Conservation (phyloP, 495 filamentous ascomycete genomes). For the Cenococcum geophilum region DNA sequence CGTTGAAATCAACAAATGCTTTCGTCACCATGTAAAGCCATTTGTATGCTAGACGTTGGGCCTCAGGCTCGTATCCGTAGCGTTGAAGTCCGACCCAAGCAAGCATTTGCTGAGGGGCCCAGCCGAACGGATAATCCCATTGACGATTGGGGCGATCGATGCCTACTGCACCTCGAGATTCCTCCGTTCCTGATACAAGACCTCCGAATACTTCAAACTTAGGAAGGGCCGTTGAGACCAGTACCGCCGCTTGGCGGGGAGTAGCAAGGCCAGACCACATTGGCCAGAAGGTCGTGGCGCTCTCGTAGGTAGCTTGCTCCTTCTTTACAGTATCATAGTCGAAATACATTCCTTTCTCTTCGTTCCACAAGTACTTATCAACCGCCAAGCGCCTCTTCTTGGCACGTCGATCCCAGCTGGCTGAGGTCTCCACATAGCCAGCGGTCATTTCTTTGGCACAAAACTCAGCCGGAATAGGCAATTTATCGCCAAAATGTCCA, state of each 20-base stretch:
- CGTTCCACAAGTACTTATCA: constrained; percentile 87
- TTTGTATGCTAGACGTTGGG: constrained; percentile 80
- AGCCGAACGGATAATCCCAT: constrained; percentile 97
- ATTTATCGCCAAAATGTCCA: constrained; percentile 68
- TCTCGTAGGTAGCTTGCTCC: constrained; percentile 72
- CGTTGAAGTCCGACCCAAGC: constrained; percentile 88
- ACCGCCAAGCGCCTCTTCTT: constrained; percentile 71
- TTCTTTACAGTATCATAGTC: constrained; percentile 86
- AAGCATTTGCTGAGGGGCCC: constrained; percentile 97
- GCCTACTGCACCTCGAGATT: constrained; percentile 72
- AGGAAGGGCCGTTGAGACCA: constrained; percentile 73
- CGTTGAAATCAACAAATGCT: constrained; percentile 95
- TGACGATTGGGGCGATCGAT: constrained; percentile 86
- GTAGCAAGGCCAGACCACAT: constrained; percentile 87
- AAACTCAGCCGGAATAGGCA: constrained; percentile 74
- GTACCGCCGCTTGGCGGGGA: constrained; percentile 66
- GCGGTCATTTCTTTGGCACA: constrained; percentile 52
- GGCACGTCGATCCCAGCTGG: constrained; percentile 80
- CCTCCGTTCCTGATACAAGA: constrained; percentile 79
- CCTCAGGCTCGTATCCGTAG: constrained; percentile 86
- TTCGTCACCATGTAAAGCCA: constrained; percentile 98
- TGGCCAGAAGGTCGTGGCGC: constrained; percentile 89
- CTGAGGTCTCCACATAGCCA: constrained; percentile 66
- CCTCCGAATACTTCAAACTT: constrained; percentile 82
- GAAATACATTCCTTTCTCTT: constrained; percentile 87